Conservation (phyloP, 257 asterid genomes). For the Plantago elongata region DNA sequence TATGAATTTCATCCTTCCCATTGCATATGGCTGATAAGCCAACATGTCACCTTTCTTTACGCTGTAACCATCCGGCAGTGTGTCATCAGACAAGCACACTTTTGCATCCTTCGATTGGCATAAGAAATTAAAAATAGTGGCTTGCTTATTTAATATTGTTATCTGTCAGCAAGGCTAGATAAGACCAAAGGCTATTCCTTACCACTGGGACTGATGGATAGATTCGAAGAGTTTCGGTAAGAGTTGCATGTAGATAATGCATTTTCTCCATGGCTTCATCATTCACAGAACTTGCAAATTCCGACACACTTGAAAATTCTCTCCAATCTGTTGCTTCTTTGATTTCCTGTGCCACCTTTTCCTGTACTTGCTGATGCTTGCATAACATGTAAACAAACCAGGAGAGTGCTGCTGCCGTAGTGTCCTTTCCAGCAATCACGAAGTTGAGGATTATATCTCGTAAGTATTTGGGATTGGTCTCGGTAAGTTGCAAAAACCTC, state of each 20-base stretch:
- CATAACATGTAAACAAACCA: conserved; percentile 54
- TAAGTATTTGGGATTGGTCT: conserved; percentile 38
- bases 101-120: conserved; percentile 32
- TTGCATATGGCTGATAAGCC: conserved; percentile 49
- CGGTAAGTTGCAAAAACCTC: conserved; percentile 36
- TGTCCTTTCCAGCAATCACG: conserved; percentile 56
- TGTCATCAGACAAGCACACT: conserved; percentile 41
- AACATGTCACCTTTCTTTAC: conserved; percentile 43
- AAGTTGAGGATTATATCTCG: conserved; percentile 54
- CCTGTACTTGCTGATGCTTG: conserved; percentile 51
- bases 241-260: conserved; percentile 54
- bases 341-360: conserved; percentile 42
- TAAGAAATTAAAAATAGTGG: not conserved
- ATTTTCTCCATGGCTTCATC: conserved; percentile 46
- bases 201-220: conserved; percentile 61
- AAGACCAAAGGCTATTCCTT: conserved; percentile 8
- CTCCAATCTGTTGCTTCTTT: conserved; percentile 21
- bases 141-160: not conserved
- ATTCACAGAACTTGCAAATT: conserved; percentile 29
- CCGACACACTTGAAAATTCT: conserved; percentile 5
- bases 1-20: conserved; percentile 47
- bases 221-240: conserved; percentile 51
- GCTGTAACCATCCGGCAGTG: conserved; percentile 44
- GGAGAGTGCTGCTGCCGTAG: conserved; percentile 44
- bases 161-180: not conserved